phyloP scores from a whole-genome alignment of 1,139 yeast species.

The Protomyces arabidopsidicola region DNA sequence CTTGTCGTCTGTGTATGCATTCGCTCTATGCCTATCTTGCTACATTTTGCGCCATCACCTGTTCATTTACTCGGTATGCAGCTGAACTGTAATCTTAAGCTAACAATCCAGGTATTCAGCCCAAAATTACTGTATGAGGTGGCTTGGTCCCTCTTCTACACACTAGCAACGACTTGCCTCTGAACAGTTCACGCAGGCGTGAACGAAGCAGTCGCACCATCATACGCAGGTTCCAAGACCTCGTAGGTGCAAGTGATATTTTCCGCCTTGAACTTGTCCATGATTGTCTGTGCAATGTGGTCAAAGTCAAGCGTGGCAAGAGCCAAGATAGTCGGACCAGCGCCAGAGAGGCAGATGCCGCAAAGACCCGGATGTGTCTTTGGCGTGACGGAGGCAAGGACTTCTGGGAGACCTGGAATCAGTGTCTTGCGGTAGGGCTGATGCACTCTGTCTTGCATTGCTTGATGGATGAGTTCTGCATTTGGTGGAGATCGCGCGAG shows the following conservation, averaged over 20 bases:
- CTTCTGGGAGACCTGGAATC: constrained; percentile 85
- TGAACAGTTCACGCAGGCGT: constrained; percentile 1
- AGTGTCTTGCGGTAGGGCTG: constrained; percentile 77
- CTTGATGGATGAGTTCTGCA: constrained; percentile 75
- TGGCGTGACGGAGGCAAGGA: constrained; percentile 77
- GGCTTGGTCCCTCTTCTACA: constrained; percentile 53
- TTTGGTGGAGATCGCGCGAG: constrained; percentile 78
- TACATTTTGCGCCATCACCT: constrained; percentile 71
- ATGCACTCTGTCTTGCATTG: constrained; percentile 95
- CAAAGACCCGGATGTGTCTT: constrained; percentile 73
- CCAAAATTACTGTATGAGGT: constrained; percentile 80
- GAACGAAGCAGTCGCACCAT: constrained; percentile 56
- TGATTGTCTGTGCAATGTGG: constrained; percentile 70
- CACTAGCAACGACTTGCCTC: neutral
- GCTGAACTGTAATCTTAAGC: neutral
- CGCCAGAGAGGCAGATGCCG: constrained; percentile 94
- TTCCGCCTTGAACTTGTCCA: constrained; percentile 61
- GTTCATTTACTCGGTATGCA: constrained; percentile 78
- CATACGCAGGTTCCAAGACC: constrained; percentile 76
- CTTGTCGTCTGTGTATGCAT: constrained; percentile 57
- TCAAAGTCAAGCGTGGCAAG: constrained; percentile 86
- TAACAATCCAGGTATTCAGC: constrained; percentile 52
- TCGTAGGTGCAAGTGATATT: constrained; percentile 75
- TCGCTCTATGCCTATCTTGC: constrained; percentile 56
- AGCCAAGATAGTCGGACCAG: constrained; percentile 95